Conservation (phyloP, 495 filamentous ascomycete species). For the Penicillium dipodomyicola region DNA sequence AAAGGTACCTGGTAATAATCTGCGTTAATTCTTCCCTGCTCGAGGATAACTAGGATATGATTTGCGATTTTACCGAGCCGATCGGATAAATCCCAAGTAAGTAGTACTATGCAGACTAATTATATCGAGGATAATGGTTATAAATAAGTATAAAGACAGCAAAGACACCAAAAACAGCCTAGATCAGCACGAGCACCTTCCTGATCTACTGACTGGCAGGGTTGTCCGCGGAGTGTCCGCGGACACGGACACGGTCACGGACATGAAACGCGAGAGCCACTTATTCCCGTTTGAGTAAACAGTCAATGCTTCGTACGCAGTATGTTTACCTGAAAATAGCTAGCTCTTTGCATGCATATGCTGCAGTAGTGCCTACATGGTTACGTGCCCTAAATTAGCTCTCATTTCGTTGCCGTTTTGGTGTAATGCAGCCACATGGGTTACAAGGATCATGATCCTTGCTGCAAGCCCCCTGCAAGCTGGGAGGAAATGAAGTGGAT, state of each 20-base stretch:
- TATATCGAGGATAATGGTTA: not conserved
- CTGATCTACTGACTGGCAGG: not conserved
- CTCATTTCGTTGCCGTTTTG: not conserved
- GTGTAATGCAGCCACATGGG: slow-evolving; percentile 10
- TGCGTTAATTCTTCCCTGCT: slow-evolving; percentile 2
- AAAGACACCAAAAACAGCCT: not conserved
- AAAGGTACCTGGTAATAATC: not conserved
- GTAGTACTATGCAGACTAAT: not conserved
- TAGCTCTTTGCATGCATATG: slow-evolving; percentile 1
- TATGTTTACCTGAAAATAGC: not conserved
- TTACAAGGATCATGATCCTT: slow-evolving; percentile 4
- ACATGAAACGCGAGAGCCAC: not conserved
- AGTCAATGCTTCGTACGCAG: not conserved
- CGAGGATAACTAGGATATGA: not conserved
- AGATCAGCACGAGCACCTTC: not conserved
- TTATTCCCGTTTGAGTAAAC: not conserved
- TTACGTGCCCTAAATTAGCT: slow-evolving; percentile 9
- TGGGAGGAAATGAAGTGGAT: not conserved
- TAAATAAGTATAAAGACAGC: not conserved
- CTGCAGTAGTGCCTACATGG: slow-evolving; percentile 5
- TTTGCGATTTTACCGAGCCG: not conserved
- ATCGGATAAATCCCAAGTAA: not conserved
- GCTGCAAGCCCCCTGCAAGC: not conserved
- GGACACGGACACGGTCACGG: not conserved
- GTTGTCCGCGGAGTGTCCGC: not conserved